Base-by-base conservation (phyloP, 2,329 filamentous ascomycete genomes). In the Penicillium sp. region DNA sequence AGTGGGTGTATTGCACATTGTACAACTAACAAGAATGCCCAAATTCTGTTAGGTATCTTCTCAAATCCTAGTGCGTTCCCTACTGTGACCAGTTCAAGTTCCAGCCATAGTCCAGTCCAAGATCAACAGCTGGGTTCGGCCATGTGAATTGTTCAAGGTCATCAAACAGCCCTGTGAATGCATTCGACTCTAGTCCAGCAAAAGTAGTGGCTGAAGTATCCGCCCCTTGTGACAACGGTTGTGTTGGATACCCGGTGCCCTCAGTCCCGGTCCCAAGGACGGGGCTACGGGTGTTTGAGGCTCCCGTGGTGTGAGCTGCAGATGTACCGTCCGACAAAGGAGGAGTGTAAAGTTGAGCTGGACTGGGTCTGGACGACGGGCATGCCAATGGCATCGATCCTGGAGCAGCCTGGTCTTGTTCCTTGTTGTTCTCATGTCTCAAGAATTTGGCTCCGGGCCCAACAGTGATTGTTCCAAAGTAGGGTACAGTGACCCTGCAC, bases 401-500 rank as follows among this genome's bases (percentile, higher is more conserved):
- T 19, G 58, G 39, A 35, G 59, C 56, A 47, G 62, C 65, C 24
- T 60, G 59, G 16, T 66, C 18, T 39, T 56, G 61, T 16, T 50
- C 55, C 16, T 58, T 62, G 24, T 24, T 58, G 19, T 41, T 33
- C 24, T 61, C 52, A 14, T 19, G 22, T 18, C 56, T 63, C 13
- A 65, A 61, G 35, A 74, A 71, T 11, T 73, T 73, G 37, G 71
- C 70, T 35, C 75, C 74, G 5, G 70, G 66, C 6, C 73, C 70
- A 7, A 78, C 70, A 9, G 71, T 70, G 36, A 78, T 73, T 10
- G 74, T 80, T 22, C 82, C 77, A 70, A 81, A 80, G 58, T 78
- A 81, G 2, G 79, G 79, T 22, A 81, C 75, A 5, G 75, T 74
- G 18, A 79, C 73, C 63, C 78, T 77, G 61, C 74, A 78, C 5